Base-by-base conservation (phyloP, 768 basidiomycete species). In the Gelatoporia subvermispora region DNA sequence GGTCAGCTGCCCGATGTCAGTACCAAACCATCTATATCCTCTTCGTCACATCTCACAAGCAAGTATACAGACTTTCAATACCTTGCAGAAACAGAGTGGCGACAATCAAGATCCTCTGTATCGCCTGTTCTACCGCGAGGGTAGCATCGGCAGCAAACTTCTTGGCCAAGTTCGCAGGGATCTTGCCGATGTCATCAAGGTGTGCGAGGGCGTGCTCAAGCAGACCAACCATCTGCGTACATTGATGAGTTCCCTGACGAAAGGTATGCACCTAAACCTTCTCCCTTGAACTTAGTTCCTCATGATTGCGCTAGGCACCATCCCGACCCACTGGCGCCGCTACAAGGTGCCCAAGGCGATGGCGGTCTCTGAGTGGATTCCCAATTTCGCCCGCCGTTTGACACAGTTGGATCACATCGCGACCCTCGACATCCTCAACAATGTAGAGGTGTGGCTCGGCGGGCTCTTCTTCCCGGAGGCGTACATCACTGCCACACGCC, bases 391-490 rank as follows among this genome's bases (percentile, higher is more conserved):
- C 22, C 79, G 81, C 23, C 85, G 96, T 18, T 68, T 98, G 31
- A 76, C 68, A n/a, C 95, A 98, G 62, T 78, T 98, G 35, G 81
- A 93, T 45, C 67, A 70, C 25, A 82, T 97, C 48, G 78, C 85
- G 0, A 63, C 67, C 17, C 67, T 83, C 40, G 82, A 85, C 53
- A 82, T 75, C 59, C 67, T 85, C 53, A 76, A 71, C 54, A 74
- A 88, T 56, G 71, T 88, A 41, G 82, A 90, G 66, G 88, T 96
- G 39, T 92, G 91, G 88, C 79, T 98, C 13, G 93, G 95, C 20
- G 89, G 91, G 0, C 67, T 99, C 48, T 97, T 98, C 77, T 93
- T 89, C 78, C 96, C 95, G 0, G 91, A 94, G 61, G 94, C 93
- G 3, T 98, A 93, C 64, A 78, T 98, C 59, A 97, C 95, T 1